phyloP scores from a whole-genome alignment of 2,329 filamentous ascomycete genomes.

The Madurella mycetomatis region DNA sequence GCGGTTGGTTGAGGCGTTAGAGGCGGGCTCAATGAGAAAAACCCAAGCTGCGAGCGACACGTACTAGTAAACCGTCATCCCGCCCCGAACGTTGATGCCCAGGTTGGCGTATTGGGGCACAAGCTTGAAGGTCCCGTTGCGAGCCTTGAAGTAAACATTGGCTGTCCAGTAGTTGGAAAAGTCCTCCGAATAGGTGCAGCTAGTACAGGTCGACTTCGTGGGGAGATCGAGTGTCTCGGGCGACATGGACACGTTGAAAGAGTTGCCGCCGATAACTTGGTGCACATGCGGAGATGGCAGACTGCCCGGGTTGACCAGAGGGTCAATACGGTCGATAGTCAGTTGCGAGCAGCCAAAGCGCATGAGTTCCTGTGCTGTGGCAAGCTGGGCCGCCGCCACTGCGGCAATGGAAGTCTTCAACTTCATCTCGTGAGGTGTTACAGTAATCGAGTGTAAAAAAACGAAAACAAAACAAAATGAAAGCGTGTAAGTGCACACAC shows the following conservation, averaged over 20 bases:
- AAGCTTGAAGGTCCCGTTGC: background rate
- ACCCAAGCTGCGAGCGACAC: too few species aligned
- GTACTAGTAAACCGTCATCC: constrained; percentile 19
- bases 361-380: background rate
- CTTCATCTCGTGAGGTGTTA: background rate
- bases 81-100: constrained; percentile 1
- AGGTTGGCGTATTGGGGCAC: too few species aligned
- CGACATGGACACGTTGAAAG: constrained; percentile 31
- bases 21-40: too few species aligned
- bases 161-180: constrained; percentile 25
- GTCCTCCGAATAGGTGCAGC: constrained; percentile 30
- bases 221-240: background rate
- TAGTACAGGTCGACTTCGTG: constrained; percentile 15
- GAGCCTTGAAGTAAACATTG: constrained; percentile 14
- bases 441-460: background rate
- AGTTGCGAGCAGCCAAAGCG: constrained; percentile 10
- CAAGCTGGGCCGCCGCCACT: too few species aligned
- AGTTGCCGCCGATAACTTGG: constrained; percentile 47
- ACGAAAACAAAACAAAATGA: too few species aligned
- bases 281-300: constrained; percentile 42
- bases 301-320: constrained; percentile 9
- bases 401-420: background rate
- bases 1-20: background rate
- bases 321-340: constrained; percentile 7
- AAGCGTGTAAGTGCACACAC: background rate